Evolutionary conservation across 257 asterid genomes (phyloP), one percentile per base, ranked within the genome.

Genomic region (Vinca minor): DNA sequence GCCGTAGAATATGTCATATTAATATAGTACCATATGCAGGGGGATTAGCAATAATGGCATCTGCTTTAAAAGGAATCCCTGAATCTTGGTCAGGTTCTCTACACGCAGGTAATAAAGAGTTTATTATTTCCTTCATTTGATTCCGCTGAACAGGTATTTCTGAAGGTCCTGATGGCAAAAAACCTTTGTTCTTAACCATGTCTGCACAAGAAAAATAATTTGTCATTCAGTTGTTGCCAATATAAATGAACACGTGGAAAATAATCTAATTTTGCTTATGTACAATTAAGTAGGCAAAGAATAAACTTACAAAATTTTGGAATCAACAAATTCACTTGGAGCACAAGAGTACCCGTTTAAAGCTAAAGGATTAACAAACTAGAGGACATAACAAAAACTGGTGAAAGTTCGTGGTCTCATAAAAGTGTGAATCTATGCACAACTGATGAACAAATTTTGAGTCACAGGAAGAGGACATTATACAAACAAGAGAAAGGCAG

Each of bases 141-240:
- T 82, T 89, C 73, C 96, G 75, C 64, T 89, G 96, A 44, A 76
- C 57, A 11, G 96, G 93, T 76, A 92, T 87, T 80, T 92, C 98
- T 70, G 96, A 92, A 63, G 97, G 98, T 68, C 94, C 97, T 31
- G 98, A 89, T 64, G 98, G 98, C 84, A 92, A 81, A 75, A 92
- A 89, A 18, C 98, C 98, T 79, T 92, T 92, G 82, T 92, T 92
- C 75, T 92, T 92, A 48, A 92, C 98, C 97, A 92, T 92, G 78
- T 89, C 97, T 92, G 85, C 59, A 18, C 69, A 69, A 45, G 25
- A 63, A 67, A 35, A 60, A 34, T 45, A 63, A 71, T 21, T 25
- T 29, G 38, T 69, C 14, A 55, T 21, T 36, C 58, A 38, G 26
- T 18, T 8, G 26, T 1, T 41, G 18, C 38, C 46, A 32, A 9